These are phyloP conservation scores for Chrysosporium keratinophilum DNA, from an alignment of 2,329 filamentous ascomycete genomes.

Conservation along the genomic window DNA sequence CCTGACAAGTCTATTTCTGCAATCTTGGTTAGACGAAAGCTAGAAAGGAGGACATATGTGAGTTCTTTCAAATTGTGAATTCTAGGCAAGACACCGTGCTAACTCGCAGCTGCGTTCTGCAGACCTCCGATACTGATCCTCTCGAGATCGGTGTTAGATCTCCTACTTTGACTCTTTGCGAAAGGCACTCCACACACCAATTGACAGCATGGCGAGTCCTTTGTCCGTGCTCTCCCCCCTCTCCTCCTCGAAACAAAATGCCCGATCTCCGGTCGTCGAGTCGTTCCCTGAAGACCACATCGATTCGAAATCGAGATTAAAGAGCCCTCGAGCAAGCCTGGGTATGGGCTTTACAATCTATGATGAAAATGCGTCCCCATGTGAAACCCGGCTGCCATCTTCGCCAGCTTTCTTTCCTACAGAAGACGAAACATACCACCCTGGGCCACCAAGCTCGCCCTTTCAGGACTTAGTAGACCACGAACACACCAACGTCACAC, in stretches of 20 bases:
- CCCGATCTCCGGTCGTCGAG: conserved; percentile 24
- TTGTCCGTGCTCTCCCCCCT: conserved; percentile 34
- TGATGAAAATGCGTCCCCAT: conserved; percentile 6
- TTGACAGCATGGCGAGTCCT: conserved; percentile 30
- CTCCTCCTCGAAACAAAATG: conserved; percentile 34
- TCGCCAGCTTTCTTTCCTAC: not conserved
- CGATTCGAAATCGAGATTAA: conserved; percentile 20
- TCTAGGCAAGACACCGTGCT: not conserved
- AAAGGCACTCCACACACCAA: not conserved
- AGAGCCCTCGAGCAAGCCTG: not conserved
- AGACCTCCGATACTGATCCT: too few species aligned
- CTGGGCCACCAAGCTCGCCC: conserved; percentile 27
- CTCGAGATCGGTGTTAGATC: too few species aligned
- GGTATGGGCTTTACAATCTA: conserved; percentile 4
- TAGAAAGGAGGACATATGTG: not conserved
- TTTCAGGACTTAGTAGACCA: conserved; percentile 26
- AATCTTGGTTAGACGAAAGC: not conserved
- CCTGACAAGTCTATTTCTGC: too few species aligned
- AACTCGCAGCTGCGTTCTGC: too few species aligned
- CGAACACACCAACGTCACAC: conserved; percentile 19
- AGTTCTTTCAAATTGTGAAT: not conserved
- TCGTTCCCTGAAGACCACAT: not conserved
- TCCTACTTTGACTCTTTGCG: not conserved
- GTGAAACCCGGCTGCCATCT: not conserved
- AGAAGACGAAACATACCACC: conserved; percentile 15